Evolutionary conservation across 2,329 filamentous ascomycete genomes (phyloP), one percentile per base, ranked within the genome.

Genomic region (Aspergillus uvarum): DNA sequence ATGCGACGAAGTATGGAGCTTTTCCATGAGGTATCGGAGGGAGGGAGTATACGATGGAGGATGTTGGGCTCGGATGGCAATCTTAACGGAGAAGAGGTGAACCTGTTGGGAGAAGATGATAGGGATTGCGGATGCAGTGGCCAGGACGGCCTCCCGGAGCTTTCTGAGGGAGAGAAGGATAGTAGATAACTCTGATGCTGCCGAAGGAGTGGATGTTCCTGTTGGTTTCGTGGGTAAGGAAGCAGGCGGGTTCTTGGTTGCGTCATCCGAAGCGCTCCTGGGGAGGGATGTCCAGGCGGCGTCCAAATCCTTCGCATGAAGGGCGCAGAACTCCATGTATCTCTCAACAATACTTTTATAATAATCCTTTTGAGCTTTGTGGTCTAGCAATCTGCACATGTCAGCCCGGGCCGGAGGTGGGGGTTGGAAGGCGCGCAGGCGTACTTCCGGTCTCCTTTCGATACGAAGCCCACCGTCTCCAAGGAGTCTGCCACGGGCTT

Each of bases 21-120:
- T 78, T 49, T 87, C 83, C 12, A 99, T 81, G 2, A 97, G 83
- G 68, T 96, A 87, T 44, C 90, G 83, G 22, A 98, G 85, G 1
- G 94, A 92, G 0, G 94, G 92, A 64, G 94, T 89, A 74, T 98
- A 99, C 1, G 92, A 92, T 67, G 96, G 91, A 67, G 89, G 90
- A 67, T 96, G 89, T 64, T 88, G 87, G 59, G 89, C 87, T 35
- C 96, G 84, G 63, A 99, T 88, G 24, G 90, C 88, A 26, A 93
- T 83, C 57, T 93, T 89, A 68, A 96, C 91, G 69, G 91, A 92
- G 81, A 98, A 98, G 63, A 96, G 87, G 77, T 98, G 96, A 16
- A 88, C 91, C 67, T 92, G 88, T n/a, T 90, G 87, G 1, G 94
- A 88, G 76, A 99, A 99, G 55, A 85, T 81, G 71, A 96, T 90